phyloP scores from a whole-genome alignment of 306 rosid genomes.

The Lathyrus tuberosus region DNA sequence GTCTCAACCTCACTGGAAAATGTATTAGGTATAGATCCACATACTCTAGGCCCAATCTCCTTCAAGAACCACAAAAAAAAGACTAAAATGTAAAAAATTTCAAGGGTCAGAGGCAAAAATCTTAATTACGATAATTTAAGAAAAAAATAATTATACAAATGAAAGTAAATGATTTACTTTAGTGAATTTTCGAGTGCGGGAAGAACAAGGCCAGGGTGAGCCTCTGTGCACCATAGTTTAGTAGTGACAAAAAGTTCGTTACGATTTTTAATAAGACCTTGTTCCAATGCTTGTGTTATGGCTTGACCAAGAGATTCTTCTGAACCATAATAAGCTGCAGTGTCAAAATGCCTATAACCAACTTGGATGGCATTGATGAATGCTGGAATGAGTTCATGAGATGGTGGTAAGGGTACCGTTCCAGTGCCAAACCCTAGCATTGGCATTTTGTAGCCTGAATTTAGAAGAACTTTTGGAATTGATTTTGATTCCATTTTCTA shows the following conservation, averaged over 20 bases:
- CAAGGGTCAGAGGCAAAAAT: too few relatives aligned
- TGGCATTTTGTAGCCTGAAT: conserved; percentile 46
- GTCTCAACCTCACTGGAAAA: conserved; percentile 48
- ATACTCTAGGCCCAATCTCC: conserved; percentile 53
- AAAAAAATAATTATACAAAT: neutral
- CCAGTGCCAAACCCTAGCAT: conserved; percentile 45
- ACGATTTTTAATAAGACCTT: conserved; percentile 50
- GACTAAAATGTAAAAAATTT: neutral
- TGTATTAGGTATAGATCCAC: conserved; percentile 54
- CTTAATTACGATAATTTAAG: neutral
- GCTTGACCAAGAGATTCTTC: conserved; percentile 50
- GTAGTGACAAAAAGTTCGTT: conserved; percentile 58
- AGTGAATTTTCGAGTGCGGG: conserved; percentile 49
- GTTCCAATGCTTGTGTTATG: conserved; percentile 28
- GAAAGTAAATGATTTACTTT: conserved; percentile 25
- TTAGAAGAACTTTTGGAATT: conserved; percentile 39
- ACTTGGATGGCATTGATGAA: conserved; percentile 36
- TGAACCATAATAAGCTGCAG: conserved; percentile 52
- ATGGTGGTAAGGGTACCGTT: conserved; percentile 40
- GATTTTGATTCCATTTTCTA: conserved; percentile 27
- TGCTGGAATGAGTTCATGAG: conserved; percentile 28
- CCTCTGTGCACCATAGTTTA: conserved; percentile 47
- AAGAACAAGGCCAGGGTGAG: conserved; percentile 52
- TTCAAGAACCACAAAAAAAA: neutral
- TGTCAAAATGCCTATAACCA: conserved; percentile 55